These are phyloP conservation scores for Isatis lusitanica DNA, from an alignment of 441 rosid genomes.

Conservation along the genomic window DNA sequence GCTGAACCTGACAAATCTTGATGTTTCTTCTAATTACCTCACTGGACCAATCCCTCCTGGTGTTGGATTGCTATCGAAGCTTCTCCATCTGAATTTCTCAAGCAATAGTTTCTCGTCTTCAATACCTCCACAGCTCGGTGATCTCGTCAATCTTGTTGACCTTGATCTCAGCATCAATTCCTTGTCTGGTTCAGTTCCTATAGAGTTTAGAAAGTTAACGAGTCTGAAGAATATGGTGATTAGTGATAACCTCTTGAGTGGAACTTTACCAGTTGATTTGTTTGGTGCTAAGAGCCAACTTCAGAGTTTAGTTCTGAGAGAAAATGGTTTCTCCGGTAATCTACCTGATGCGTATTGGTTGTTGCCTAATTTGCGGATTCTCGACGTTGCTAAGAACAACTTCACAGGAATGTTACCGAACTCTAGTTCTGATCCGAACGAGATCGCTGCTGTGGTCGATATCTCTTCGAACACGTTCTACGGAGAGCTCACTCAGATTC, in stretches of 20 bases:
- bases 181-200: conserved; percentile 72
- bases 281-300: conserved; percentile 51
- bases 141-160: conserved; percentile 57
- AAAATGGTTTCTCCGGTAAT: conserved; percentile 59
- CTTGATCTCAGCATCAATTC: conserved; percentile 88
- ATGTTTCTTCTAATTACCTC: conserved; percentile 72
- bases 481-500: conserved; percentile 56
- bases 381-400: conserved; percentile 78
- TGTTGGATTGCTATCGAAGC: conserved; percentile 54
- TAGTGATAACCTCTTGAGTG: conserved; percentile 54
- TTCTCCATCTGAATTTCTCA: conserved; percentile 66
- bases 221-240: conserved; percentile 59
- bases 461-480: conserved; percentile 74
- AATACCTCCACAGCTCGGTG: conserved; percentile 67
- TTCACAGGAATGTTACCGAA: conserved; percentile 70
- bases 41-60: conserved; percentile 58
- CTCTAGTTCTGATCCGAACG: conserved; percentile 39
- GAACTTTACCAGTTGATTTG: conserved; percentile 55
- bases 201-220: conserved; percentile 55
- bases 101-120: conserved; percentile 64
- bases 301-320: conserved; percentile 51
- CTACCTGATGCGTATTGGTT: conserved; percentile 59
- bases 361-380: conserved; percentile 52
- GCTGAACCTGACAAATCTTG: conserved; percentile 54
- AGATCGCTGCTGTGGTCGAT: conserved; percentile 45